Evolutionary conservation across 192 early-diverging fungal genomes (phyloP).

Genomic region (Spinellus fusiger): DNA sequence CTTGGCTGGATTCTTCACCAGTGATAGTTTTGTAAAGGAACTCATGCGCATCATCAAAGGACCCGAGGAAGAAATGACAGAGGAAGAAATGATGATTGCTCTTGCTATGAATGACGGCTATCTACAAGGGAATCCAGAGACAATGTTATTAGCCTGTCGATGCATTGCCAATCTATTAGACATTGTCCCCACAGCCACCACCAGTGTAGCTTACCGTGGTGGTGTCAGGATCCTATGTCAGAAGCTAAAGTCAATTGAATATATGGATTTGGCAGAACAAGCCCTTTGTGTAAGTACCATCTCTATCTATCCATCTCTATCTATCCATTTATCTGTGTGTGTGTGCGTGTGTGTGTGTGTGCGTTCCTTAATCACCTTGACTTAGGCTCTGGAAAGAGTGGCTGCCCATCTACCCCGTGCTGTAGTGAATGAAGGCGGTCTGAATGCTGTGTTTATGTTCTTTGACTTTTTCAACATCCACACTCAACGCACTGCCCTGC

Average conservation of each 20-base stretch:
- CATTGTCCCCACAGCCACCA: constrained; percentile 65
- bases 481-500: constrained; percentile 76
- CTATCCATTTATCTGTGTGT: not conserved
- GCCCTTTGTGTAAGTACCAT: constrained; percentile 54
- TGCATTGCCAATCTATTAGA: constrained; percentile 89
- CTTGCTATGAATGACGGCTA: constrained; percentile 38
- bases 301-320: not conserved
- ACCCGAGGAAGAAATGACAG: constrained; percentile 24
- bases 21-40: constrained; percentile 60
- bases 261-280: constrained; percentile 91
- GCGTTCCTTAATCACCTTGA: not conserved
- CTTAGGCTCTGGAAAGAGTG: constrained; percentile 66
- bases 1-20: constrained; percentile 54
- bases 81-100: constrained; percentile 36
- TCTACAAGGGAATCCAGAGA: constrained; percentile 54
- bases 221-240: constrained; percentile 64
- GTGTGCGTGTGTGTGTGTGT: not conserved
- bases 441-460: constrained; percentile 73
- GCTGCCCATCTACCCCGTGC: constrained; percentile 64
- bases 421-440: constrained; percentile 65
- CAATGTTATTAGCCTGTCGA: constrained; percentile 86
- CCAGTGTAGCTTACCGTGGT: constrained; percentile 60
- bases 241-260: constrained; percentile 81
- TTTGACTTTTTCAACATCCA: constrained; percentile 87
- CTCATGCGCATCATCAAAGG: constrained; percentile 60